Conservation (phyloP, 2,329 filamentous ascomycete genomes). For the Ceratocystis huliohia region DNA sequence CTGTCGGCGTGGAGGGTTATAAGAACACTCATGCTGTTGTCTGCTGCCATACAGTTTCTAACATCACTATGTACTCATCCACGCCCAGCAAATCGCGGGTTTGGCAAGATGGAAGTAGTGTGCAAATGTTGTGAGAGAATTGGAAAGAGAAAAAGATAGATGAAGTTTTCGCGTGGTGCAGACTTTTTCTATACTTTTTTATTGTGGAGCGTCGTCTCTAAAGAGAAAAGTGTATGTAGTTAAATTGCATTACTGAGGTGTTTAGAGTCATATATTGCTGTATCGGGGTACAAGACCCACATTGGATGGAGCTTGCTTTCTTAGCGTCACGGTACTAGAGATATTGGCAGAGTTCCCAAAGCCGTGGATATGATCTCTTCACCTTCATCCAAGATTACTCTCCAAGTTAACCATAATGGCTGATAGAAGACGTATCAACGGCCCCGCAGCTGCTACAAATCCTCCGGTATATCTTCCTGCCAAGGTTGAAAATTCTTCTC, state of each 20-base stretch:
- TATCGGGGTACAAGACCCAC: neutral
- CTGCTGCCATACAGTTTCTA: neutral
- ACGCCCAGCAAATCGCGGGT: neutral
- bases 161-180: neutral
- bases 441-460: conserved; percentile 62
- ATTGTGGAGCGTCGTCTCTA: conserved; percentile 4
- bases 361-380: neutral
- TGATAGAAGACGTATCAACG: conserved; percentile 83
- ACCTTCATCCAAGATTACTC: neutral
- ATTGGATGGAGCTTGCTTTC: neutral
- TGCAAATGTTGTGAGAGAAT: neutral
- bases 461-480: conserved; percentile 56
- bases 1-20: neutral
- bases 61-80: neutral
- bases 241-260: neutral
- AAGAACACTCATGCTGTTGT: neutral
- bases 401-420: conserved; percentile 39
- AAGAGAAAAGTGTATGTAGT: conserved; percentile 13
- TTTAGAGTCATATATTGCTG: neutral
- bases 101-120: too few species aligned
- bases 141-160: neutral
- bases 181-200: conserved; percentile 18
- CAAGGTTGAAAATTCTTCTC: conserved; percentile 30
- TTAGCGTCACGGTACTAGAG: neutral
- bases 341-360: neutral